Base-by-base conservation (phyloP, 139 green algal species). In the Nannochloris sp. region DNA sequence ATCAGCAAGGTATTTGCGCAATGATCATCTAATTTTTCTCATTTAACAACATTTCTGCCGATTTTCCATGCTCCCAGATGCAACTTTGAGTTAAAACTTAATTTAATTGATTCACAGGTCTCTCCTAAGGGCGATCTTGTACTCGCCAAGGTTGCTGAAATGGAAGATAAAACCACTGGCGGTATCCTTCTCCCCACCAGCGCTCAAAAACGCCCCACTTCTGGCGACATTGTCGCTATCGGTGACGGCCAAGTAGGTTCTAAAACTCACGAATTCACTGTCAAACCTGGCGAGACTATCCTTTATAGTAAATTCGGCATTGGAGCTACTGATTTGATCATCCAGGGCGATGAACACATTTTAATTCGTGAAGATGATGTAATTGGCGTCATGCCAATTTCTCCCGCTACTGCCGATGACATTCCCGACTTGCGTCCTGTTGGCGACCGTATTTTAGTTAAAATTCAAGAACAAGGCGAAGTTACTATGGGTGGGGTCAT, bases 221-320 rank as follows among this genome's bases (percentile, higher is more conserved):
- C 76, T 60, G 86, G 86, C 19, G 71, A 84, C 6, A 71, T 95
- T n/a, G 72, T 90, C 6, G 78, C 79, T 2, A 15, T 88, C 45
- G 86, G 85, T 19, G 81, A 93, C 24, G 89, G 80, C 19, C 70
- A 66, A 30, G 30, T 84, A 2, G 68, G 84, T 25, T 87, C 83
- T 33, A 39, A 71, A 30, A 59, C 57, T 15, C 60, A 79, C 33
- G 12, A 67, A 27, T 85, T 87, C 61, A 64, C 54, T 6, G 38
- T 90, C 4, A 79, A 82, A n/a, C 51, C 61, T 32, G 83, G 83
- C 45, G 70, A 89, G 25, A 89, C 83, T 53, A 80, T 97, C 10
- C 64, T 97, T 25, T 97, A 96, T 83, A 88, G 67, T 83, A 97
- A 97, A 71, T 97, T 97, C 74, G 92, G 92, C 30, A 90, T 97